A percentile compares a stretch with the other conserved stretches of the same genome.
Conservation (phyloP, 2,329 filamentous ascomycete species). For the Mycosphaerelloides madeirae region DNA sequence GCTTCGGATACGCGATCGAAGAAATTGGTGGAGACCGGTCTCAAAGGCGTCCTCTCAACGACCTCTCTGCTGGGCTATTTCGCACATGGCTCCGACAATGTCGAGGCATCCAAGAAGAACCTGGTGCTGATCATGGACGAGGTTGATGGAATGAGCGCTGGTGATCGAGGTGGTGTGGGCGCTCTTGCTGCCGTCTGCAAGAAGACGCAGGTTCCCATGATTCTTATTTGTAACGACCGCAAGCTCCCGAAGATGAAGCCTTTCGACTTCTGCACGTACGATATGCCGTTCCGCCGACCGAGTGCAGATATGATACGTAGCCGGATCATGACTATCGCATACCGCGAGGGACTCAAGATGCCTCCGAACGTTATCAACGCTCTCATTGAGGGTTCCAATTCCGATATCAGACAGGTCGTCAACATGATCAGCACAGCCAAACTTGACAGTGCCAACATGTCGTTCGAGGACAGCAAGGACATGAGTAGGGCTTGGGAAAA, state of each 20-base stretch:
- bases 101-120: slow-evolving; percentile 81
- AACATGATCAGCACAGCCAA: slow-evolving; percentile 98
- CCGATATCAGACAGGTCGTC: slow-evolving; percentile 95
- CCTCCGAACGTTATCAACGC: slow-evolving; percentile 80
- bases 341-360: slow-evolving; percentile 82
- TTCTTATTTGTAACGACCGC: slow-evolving; percentile 96
- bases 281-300: slow-evolving; percentile 82
- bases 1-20: slow-evolving; percentile 95
- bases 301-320: slow-evolving; percentile 88
- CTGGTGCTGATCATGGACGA: slow-evolving; percentile 98
- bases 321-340: slow-evolving; percentile 91
- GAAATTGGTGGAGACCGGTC: slow-evolving; percentile 81
- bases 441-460: slow-evolving; percentile 73
- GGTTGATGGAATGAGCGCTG: slow-evolving; percentile 97
- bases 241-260: slow-evolving; percentile 95
- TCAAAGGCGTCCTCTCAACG: slow-evolving; percentile 89
- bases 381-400: slow-evolving; percentile 89
- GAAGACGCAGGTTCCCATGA: slow-evolving; percentile 90
- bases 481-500: slow-evolving; percentile 99
- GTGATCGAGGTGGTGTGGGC: slow-evolving; percentile 91
- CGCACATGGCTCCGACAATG: slow-evolving; percentile 69
- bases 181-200: slow-evolving; percentile 91
- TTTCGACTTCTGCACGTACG: slow-evolving; percentile 80
- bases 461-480: slow-evolving; percentile 78
- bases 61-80: slow-evolving; percentile 91